A percentile compares a stretch with the other conserved stretches of the same genome.
Conservation (phyloP, 306 rosid species). For the Medicago lupulina region DNA sequence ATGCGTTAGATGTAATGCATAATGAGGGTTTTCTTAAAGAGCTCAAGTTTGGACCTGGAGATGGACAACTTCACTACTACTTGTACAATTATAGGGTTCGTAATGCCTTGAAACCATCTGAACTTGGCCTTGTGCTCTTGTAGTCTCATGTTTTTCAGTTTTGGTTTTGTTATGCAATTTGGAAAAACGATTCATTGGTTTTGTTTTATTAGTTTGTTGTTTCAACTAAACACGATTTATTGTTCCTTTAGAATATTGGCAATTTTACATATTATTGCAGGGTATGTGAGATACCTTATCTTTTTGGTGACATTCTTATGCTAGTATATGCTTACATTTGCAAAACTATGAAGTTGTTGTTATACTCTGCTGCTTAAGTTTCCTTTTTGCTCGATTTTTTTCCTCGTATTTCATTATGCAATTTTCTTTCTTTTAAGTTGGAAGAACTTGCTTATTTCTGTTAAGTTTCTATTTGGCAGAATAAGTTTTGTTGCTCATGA, state of each 20-base stretch:
- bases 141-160: slow-evolving; percentile 45
- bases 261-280: slow-evolving; percentile 29
- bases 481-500: slow-evolving; percentile 20
- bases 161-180: slow-evolving; percentile 29
- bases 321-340: slow-evolving; percentile 16
- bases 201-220: slow-evolving; percentile 18
- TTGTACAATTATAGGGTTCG: slow-evolving; percentile 48
- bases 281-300: slow-evolving; percentile 17
- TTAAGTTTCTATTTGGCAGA: background rate
- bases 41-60: slow-evolving; percentile 51
- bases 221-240: slow-evolving; percentile 34
- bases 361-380: slow-evolving; percentile 6
- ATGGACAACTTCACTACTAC: slow-evolving; percentile 52
- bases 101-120: slow-evolving; percentile 63
- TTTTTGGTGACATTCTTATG: background rate
- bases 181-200: slow-evolving; percentile 37
- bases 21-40: slow-evolving; percentile 53
- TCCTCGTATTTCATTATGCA: background rate
- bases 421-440: no score
- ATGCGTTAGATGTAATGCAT: slow-evolving; percentile 85
- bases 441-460: background rate
- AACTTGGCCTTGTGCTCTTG: slow-evolving; percentile 54
- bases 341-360: slow-evolving; percentile 36
- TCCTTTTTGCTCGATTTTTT: slow-evolving; percentile 36
- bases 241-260: slow-evolving; percentile 36